Percentiles rank a stretch among this genome's conserved stretches.
phyloP scores from a whole-genome alignment of 164 flowering plant species.

The Aristolochia californica region DNA sequence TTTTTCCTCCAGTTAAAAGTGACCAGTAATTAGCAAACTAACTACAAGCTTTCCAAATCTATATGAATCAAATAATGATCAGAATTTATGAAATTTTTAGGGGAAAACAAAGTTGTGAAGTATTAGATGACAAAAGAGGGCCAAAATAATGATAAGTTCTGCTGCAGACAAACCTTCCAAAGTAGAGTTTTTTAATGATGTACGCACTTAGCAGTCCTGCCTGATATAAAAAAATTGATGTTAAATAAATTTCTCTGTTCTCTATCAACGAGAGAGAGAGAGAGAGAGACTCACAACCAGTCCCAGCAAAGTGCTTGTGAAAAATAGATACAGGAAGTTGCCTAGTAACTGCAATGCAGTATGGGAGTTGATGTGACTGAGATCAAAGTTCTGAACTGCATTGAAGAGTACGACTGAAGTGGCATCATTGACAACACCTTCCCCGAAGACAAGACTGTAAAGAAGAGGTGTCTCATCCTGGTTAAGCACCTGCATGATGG shows the following conservation, averaged over 20 bases:
- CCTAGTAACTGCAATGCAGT: slow-evolving; percentile 45
- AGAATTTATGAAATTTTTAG: too few species aligned
- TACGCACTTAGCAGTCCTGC: slow-evolving; percentile 83
- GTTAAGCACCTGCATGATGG: slow-evolving; percentile 60
- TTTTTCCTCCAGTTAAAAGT: too few species aligned
- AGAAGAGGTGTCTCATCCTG: slow-evolving; percentile 91
- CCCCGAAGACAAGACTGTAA: slow-evolving; percentile 88
- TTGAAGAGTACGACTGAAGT: slow-evolving; percentile 93
- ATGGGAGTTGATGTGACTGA: slow-evolving; percentile 36
- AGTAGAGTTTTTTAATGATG: slow-evolving; percentile 57
- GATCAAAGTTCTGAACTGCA: slow-evolving; percentile 84
- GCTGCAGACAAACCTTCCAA: slow-evolving; percentile 23
- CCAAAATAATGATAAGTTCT: not conserved
- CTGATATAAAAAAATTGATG: slow-evolving; percentile 30
- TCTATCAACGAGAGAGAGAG: slow-evolving; percentile 15
- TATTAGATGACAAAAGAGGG: not conserved
- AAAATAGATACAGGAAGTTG: slow-evolving; percentile 61
- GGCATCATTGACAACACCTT: slow-evolving; percentile 95
- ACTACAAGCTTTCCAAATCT: too few species aligned
- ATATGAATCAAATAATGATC: too few species aligned
- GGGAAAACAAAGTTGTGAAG: too few species aligned
- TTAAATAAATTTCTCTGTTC: not conserved
- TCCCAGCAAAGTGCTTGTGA: slow-evolving; percentile 72
- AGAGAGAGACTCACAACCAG: slow-evolving; percentile 38
- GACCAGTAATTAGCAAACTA: too few species aligned